phyloP scores from a whole-genome alignment of 176 grass and related monocot species.

The Oryza glumipatula region DNA sequence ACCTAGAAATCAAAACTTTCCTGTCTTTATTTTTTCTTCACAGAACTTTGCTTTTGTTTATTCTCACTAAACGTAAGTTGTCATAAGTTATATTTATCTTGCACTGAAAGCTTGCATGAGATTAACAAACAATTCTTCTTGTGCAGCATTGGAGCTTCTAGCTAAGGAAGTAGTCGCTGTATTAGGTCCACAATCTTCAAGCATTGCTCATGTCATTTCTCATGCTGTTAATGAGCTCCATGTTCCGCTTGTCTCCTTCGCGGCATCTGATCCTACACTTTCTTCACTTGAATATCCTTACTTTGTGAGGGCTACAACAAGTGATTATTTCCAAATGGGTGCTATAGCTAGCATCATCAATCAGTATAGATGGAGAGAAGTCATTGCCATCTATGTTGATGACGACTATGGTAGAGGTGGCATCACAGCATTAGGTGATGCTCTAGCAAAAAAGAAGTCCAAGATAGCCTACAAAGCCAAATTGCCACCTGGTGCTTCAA shows the following conservation, averaged over 20 bases:
- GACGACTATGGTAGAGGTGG: conserved; percentile 86
- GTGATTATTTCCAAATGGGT: conserved; percentile 76
- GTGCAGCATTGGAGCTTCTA: conserved; percentile 73
- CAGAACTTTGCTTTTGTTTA: neutral
- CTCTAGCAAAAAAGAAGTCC: conserved; percentile 55
- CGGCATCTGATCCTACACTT: conserved; percentile 72
- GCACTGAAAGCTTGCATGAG: neutral
- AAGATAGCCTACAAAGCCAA: conserved; percentile 76
- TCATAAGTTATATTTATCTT: conserved; percentile 3
- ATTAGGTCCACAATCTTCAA: conserved; percentile 78
- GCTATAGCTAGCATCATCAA: conserved; percentile 60
- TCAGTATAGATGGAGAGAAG: conserved; percentile 71
- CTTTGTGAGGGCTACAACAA: conserved; percentile 66
- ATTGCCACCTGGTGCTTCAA: conserved; percentile 55
- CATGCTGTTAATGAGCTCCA: conserved; percentile 70
- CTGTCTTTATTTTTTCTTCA: neutral
- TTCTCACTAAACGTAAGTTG: conserved; percentile 9
- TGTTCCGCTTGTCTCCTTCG: conserved; percentile 71
- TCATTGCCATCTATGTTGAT: conserved; percentile 74
- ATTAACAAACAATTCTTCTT: conserved; percentile 32
- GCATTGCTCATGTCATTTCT: conserved; percentile 77
- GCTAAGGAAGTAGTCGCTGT: conserved; percentile 58
- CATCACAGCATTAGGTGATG: conserved; percentile 64
- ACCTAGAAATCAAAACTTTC: neutral
- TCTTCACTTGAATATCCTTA: conserved; percentile 79